phyloP scores from a whole-genome alignment of 495 filamentous ascomycete genomes.

The Lasiosphaeris hirsuta region DNA sequence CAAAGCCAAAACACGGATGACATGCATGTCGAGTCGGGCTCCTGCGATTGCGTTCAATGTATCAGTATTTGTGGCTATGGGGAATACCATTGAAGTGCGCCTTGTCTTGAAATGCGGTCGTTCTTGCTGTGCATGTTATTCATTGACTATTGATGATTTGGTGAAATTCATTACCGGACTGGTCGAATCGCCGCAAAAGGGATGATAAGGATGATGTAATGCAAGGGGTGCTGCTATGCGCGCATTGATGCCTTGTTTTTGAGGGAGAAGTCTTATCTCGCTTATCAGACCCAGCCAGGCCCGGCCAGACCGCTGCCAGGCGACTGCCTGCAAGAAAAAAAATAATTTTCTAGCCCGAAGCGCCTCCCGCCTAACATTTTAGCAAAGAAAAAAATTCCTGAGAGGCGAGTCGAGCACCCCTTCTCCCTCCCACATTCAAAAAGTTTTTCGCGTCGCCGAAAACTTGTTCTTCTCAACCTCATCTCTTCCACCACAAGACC shows the following conservation, averaged over 20 bases:
- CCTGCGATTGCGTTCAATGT: too few species aligned
- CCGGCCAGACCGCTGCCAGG: background rate
- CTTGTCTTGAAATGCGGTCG: too few species aligned
- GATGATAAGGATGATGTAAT: background rate
- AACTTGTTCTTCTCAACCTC: conserved; percentile 13
- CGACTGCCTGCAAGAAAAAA: conserved; percentile 17
- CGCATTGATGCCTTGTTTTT: conserved; percentile 1
- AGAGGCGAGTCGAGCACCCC: conserved; percentile 14
- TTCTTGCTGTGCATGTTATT: too few species aligned
- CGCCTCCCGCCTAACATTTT: conserved; percentile 14
- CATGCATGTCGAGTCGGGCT: too few species aligned
- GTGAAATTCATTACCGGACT: too few species aligned
- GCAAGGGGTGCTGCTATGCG: too few species aligned
- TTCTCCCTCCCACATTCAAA: conserved; percentile 5
- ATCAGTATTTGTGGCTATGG: too few species aligned
- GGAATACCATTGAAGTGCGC: too few species aligned
- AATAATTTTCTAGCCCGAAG: conserved; percentile 12
- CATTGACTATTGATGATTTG: too few species aligned
- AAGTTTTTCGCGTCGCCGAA: conserved; percentile 13
- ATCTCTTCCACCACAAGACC: conserved; percentile 10
- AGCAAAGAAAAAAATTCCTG: conserved; percentile 16
- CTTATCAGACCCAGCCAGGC: conserved; percentile 14
- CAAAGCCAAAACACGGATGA: too few species aligned
- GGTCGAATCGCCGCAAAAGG: background rate
- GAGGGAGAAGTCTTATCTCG: conserved; percentile 11